Evolutionary conservation across 108 stramenopile species (phyloP).

Genomic region (Skeletonema menzelii): DNA sequence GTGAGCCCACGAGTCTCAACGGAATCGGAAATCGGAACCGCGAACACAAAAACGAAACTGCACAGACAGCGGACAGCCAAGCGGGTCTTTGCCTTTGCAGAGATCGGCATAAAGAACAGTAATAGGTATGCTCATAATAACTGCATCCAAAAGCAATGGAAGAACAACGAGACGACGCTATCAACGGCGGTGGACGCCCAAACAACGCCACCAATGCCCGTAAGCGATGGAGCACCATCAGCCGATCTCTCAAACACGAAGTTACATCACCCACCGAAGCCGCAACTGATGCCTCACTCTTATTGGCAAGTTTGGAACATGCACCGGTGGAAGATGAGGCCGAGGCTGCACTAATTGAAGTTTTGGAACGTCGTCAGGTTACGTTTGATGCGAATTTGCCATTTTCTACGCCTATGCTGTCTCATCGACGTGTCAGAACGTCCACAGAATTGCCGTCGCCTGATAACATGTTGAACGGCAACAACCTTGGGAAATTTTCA

Average conservation of each 20-base stretch:
- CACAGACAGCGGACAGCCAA: too few species aligned
- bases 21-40: too few species aligned
- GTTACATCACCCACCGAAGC: too few species aligned
- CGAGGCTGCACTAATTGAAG: conserved; percentile 38
- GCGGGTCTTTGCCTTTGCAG: too few species aligned
- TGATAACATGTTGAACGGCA: background rate
- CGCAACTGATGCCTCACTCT: conserved; percentile 8
- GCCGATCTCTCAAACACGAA: background rate
- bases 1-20: too few species aligned
- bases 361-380: conserved; percentile 45
- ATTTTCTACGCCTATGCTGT: too few species aligned
- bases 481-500: background rate
- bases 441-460: background rate
- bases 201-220: background rate
- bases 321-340: conserved; percentile 42
- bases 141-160: background rate
- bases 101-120: too few species aligned
- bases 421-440: background rate
- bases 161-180: background rate
- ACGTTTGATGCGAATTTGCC: conserved; percentile 9
- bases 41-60: too few species aligned
- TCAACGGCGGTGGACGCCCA: too few species aligned
- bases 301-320: conserved; percentile 38
- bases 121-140: too few species aligned
- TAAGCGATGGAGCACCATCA: background rate